These are phyloP conservation scores for Lanmaoa rubissima DNA, from an alignment of 768 basidiomycete species.

Conservation along the genomic window DNA sequence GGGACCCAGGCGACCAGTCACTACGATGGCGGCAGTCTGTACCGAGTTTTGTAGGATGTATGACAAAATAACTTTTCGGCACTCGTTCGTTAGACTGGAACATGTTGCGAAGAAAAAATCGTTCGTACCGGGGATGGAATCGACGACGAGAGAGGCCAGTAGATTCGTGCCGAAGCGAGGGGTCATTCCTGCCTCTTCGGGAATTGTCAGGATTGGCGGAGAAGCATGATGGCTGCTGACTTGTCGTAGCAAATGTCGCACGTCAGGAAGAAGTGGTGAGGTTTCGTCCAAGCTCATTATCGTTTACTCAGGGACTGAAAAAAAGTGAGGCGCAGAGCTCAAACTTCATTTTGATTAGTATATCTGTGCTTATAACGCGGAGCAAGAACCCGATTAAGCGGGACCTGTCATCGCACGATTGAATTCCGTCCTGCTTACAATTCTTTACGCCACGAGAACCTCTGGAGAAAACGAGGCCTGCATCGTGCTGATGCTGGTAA, in stretches of 20 bases:
- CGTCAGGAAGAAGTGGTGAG: slow-evolving; percentile 31
- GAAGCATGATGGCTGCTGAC: slow-evolving; percentile 6
- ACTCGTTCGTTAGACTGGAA: not conserved
- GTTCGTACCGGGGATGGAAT: slow-evolving; percentile 56
- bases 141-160: slow-evolving; percentile 48
- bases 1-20: slow-evolving; percentile 67
- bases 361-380: slow-evolving; percentile 18
- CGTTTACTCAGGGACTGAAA: slow-evolving; percentile 13
- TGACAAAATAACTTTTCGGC: slow-evolving; percentile 55
- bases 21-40: slow-evolving; percentile 61
- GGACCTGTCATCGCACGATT: slow-evolving; percentile 4
- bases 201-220: slow-evolving; percentile 15
- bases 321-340: not conserved
- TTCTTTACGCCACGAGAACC: slow-evolving; percentile 1
- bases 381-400: slow-evolving; percentile 8
- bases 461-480: slow-evolving; percentile 24
- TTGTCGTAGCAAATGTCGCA: slow-evolving; percentile 4
- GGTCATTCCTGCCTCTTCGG: slow-evolving; percentile 31
- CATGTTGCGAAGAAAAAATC: not conserved
- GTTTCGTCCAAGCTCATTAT: slow-evolving; percentile 26
- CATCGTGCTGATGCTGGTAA: slow-evolving; percentile 27
- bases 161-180: slow-evolving; percentile 32
- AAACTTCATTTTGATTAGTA: not conserved
- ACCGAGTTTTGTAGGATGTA: slow-evolving; percentile 75
- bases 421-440: slow-evolving; percentile 8